Conservation (phyloP, 2,329 filamentous ascomycete species). For the Paramyrothecium roridum region DNA sequence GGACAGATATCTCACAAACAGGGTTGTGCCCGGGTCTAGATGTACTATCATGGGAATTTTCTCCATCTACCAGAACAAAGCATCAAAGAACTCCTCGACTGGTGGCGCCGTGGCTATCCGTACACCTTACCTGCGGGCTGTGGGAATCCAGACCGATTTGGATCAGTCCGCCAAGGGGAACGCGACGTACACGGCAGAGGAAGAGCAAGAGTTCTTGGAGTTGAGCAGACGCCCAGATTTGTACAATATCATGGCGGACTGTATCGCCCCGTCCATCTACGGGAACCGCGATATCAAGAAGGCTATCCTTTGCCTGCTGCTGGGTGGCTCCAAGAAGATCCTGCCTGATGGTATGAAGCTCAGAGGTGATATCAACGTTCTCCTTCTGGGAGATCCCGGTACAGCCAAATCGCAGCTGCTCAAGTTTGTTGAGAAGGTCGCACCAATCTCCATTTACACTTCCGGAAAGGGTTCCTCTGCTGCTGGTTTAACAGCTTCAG, state of each 20-base stretch:
- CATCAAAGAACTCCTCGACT: constrained; percentile 69
- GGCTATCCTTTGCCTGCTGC: constrained; percentile 86
- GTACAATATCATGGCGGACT: constrained; percentile 86
- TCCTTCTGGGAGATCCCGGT: constrained; percentile 94
- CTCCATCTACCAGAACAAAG: constrained; percentile 95
- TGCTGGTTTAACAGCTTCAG: constrained; percentile 93
- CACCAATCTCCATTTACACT: constrained; percentile 96
- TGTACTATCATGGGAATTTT: constrained; percentile 97
- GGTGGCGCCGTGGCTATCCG: constrained; percentile 88
- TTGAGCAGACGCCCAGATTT: constrained; percentile 87
- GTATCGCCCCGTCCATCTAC: constrained; percentile 96
- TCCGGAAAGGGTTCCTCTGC: constrained; percentile 98
- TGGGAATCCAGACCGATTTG: constrained; percentile 86
- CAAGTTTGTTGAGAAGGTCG: constrained; percentile 95
- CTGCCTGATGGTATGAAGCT: constrained; percentile 96
- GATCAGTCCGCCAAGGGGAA: constrained; percentile 86
- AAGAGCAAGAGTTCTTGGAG: constrained; percentile 93
- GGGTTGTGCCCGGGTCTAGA: constrained; percentile 89
- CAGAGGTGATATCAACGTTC: constrained; percentile 95
- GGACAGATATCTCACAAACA: constrained; percentile 93
- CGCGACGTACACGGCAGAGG: constrained; percentile 84
- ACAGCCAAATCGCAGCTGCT: constrained; percentile 96
- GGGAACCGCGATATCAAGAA: constrained; percentile 97
- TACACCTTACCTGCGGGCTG: constrained; percentile 89
- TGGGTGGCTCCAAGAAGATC: constrained; percentile 97